These are phyloP conservation scores for Xylaria scruposa DNA, from an alignment of 495 filamentous ascomycete genomes.

Conservation along the genomic window DNA sequence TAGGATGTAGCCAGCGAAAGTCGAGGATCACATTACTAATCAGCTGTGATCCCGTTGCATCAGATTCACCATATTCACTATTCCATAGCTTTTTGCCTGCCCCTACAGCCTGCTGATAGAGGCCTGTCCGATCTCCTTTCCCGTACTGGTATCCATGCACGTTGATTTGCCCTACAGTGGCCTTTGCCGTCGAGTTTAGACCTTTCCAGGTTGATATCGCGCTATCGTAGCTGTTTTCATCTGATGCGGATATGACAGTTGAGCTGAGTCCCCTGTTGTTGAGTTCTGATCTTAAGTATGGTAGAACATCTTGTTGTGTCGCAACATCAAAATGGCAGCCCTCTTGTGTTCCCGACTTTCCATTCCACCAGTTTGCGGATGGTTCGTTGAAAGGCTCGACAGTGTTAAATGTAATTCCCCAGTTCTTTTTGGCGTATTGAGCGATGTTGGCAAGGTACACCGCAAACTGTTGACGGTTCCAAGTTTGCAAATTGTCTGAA, in stretches of 20 bases:
- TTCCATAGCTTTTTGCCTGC: slow-evolving; percentile 47
- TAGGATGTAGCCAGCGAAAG: slow-evolving; percentile 46
- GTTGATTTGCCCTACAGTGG: slow-evolving; percentile 41
- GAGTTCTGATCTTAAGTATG: slow-evolving; percentile 40
- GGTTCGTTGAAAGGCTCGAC: slow-evolving; percentile 52
- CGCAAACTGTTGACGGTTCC: slow-evolving; percentile 46
- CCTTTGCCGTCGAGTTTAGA: slow-evolving; percentile 35
- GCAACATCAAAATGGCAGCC: slow-evolving; percentile 43
- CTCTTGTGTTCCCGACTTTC: slow-evolving; percentile 42
- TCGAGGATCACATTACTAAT: slow-evolving; percentile 46
- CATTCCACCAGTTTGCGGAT: slow-evolving; percentile 47
- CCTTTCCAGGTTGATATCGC: slow-evolving; percentile 40
- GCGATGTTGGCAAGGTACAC: slow-evolving; percentile 51
- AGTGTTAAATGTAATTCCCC: slow-evolving; percentile 42
- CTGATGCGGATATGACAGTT: slow-evolving; percentile 40
- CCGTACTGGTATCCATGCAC: slow-evolving; percentile 50
- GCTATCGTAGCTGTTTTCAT: slow-evolving; percentile 43
- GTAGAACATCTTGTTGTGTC: slow-evolving; percentile 34
- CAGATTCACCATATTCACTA: slow-evolving; percentile 49
- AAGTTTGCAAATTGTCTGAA: slow-evolving; percentile 45
- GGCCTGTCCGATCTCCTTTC: slow-evolving; percentile 34
- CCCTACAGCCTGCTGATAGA: slow-evolving; percentile 32
- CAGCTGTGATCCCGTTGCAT: slow-evolving; percentile 41
- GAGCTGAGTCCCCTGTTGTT: slow-evolving; percentile 35
- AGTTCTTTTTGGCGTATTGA: slow-evolving; percentile 42